phyloP scores from a whole-genome alignment of 352 stramenopile species.

The Pythium periplocum region DNA sequence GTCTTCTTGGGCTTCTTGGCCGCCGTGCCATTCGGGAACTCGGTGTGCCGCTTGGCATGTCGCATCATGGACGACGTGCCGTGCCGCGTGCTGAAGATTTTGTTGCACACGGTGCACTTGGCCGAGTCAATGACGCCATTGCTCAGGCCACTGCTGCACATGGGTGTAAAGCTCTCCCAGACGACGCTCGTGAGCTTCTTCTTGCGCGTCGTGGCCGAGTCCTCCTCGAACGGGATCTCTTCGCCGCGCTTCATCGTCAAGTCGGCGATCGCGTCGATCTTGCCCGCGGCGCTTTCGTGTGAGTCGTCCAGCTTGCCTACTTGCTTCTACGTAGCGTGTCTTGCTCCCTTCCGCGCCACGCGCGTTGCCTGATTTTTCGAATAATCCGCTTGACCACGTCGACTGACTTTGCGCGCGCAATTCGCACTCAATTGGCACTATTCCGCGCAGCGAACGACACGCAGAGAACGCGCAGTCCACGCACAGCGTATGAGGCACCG shows the following conservation, averaged over 20 bases:
- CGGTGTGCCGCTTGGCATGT: slow-evolving; percentile 70
- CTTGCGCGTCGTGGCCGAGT: slow-evolving; percentile 43
- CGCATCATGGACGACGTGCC: slow-evolving; percentile 83
- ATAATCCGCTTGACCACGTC: no score
- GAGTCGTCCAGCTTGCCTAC: slow-evolving; percentile 20
- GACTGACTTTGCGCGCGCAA: no score
- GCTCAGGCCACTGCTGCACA: slow-evolving; percentile 53
- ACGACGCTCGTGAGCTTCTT: slow-evolving; percentile 83
- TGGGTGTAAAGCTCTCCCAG: slow-evolving; percentile 77
- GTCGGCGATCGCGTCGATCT: slow-evolving; percentile 34
- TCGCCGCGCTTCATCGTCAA: slow-evolving; percentile 46
- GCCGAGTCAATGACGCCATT: slow-evolving; percentile 69
- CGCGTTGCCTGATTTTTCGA: no score
- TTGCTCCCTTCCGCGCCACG: background rate
- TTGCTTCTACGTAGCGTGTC: background rate
- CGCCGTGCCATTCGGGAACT: slow-evolving; percentile 50
- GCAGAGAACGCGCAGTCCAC: background rate
- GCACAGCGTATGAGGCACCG: background rate
- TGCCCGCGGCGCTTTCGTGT: slow-evolving; percentile 18
- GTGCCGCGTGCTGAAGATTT: slow-evolving; percentile 76
- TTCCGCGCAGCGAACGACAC: background rate
- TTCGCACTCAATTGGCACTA: background rate
- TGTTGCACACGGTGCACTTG: slow-evolving; percentile 70
- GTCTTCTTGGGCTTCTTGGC: slow-evolving; percentile 55
- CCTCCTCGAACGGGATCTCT: slow-evolving; percentile 62